Evolutionary conservation across 257 asterid species (phyloP).

Genomic region (Solanum peruvianum): DNA sequence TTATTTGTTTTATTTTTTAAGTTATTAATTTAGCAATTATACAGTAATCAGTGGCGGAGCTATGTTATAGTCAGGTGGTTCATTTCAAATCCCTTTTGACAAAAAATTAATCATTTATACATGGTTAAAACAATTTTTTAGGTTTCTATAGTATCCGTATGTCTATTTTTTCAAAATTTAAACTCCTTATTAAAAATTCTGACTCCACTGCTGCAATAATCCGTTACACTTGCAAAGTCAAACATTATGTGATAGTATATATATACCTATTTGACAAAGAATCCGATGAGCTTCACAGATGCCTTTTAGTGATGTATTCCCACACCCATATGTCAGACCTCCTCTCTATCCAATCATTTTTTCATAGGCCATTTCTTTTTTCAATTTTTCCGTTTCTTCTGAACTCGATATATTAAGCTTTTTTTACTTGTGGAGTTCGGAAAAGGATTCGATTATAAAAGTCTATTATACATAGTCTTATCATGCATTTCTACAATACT

Average conservation of each 20-base stretch:
- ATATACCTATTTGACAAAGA: neutral
- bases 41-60: too few species aligned
- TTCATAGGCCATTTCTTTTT: neutral
- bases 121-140: too few species aligned
- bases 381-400: neutral
- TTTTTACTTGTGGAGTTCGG: accelerated
- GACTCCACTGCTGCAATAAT: too few species aligned
- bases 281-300: neutral
- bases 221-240: too few species aligned
- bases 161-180: too few species aligned
- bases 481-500: too few species aligned
- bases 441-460: accelerated
- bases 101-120: too few species aligned
- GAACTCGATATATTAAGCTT: too few species aligned
- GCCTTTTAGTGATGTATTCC: neutral
- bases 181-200: too few species aligned
- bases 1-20: neutral
- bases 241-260: too few species aligned
- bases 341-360: neutral
- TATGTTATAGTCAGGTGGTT: accelerated
- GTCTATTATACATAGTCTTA: too few species aligned
- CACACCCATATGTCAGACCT: neutral
- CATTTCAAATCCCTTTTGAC: accelerated
- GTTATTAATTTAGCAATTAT: neutral
- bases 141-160: too few species aligned